Percentiles rank a stretch among this genome's conserved stretches.
Conservation (phyloP, 2,329 filamentous ascomycete species). For the Calycina herbarum region DNA sequence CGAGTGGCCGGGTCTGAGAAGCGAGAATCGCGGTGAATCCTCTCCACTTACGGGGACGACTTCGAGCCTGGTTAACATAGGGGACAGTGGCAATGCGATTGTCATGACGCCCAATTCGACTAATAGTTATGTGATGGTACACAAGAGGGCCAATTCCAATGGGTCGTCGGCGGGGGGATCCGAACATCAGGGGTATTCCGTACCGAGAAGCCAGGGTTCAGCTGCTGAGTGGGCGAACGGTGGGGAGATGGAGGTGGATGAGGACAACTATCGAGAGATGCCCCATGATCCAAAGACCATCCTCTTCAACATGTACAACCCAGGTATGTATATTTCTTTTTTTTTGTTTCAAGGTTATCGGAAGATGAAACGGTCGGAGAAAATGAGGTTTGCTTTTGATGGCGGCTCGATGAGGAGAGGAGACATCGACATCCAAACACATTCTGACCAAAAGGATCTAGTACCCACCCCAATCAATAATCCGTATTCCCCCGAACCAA, state of each 20-base stretch:
- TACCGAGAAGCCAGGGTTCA: conserved; percentile 17
- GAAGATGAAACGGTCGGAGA: background rate
- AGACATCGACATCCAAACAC: background rate
- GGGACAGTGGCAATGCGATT: conserved; percentile 4
- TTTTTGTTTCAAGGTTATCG: background rate
- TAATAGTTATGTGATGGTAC: conserved; percentile 18
- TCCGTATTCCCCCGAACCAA: conserved; percentile 13
- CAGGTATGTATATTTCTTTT: conserved; percentile 8
- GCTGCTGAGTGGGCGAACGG: conserved; percentile 14
- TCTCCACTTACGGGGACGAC: background rate
- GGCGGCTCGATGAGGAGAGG: background rate
- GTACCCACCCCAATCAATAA: conserved; percentile 11
- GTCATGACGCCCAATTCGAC: conserved; percentile 9
- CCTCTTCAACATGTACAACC: conserved; percentile 14
- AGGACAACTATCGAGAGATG: conserved; percentile 13
- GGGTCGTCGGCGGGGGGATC: conserved; percentile 12
- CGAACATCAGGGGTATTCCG: conserved; percentile 14
- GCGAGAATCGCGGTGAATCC: conserved; percentile 11
- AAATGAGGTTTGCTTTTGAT: background rate
- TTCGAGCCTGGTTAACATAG: conserved; percentile 12
- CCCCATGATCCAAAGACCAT: conserved; percentile 17
- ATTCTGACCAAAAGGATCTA: conserved; percentile 5
- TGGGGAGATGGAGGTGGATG: conserved; percentile 19
- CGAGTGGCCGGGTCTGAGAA: background rate
- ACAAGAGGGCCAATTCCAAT: conserved; percentile 16